Evolutionary conservation across 1,139 yeast species (phyloP), one percentile per base, ranked within the genome.

Genomic region (Yamadazyma oceani): DNA sequence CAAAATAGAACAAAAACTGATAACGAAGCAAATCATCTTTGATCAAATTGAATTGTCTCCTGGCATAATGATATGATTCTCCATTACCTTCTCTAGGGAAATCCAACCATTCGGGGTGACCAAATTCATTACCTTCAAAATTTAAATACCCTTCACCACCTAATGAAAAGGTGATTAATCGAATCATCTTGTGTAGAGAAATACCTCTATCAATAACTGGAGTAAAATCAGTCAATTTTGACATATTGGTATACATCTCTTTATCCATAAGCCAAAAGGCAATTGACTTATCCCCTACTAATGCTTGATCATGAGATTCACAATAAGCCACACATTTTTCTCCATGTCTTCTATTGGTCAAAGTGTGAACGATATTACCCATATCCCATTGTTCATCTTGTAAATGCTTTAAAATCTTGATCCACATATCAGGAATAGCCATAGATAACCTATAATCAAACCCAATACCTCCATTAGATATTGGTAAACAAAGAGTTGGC

Each of bases 361-460:
- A 74, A 1, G 95, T 87, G 55, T 78, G 83, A 16, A 82, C 83
- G 42, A 92, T 88, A 44, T 74, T 70, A 24, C 85, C 90, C 67
- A 92, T 62, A 54, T 90, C 89, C 98, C 98, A 92, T 38, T 88
- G 85, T 46, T 90, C 96, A 58, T 92, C 98, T 26, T 66, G 55
- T 45, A 75, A 68, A 57, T 90, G 97, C 58, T 92, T 92, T 51
- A 92, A 66, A 36, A 89, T 65, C 61, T 92, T 92, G 64, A 92
- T 92, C 97, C 98, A 92, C 97, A 90, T 90, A 61, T 92, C 98
- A 5, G 98, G 98, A 43, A 92, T 74, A 1, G 97, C 97, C 98
- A 92, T 92, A 2, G 96, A 94, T 41, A 92, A 70, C 48, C 97
- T 73, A 60, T 90, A 92, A 57, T 90, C 94, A 55, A 90, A 92